phyloP scores from a whole-genome alignment of 2,329 filamentous ascomycete genomes.

The Emmonsiellopsis sp. region DNA sequence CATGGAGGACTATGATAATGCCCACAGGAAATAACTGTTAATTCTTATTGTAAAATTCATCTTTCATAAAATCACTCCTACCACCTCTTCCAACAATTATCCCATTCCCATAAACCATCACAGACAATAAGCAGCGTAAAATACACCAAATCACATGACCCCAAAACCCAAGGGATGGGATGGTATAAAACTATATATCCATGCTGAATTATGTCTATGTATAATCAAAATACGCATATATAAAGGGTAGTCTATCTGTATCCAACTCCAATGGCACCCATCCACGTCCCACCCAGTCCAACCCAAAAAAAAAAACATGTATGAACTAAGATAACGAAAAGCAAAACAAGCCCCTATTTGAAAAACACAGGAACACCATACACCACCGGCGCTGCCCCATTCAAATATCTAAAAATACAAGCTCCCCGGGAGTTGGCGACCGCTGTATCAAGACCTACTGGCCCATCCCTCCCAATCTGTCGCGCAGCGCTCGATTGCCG shows the following conservation, averaged over 20 bases:
- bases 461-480: conserved; percentile 12
- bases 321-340: neutral
- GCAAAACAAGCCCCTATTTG: conserved; percentile 16
- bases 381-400: conserved; percentile 84
- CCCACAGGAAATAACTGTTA: too few species aligned
- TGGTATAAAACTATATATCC: too few species aligned
- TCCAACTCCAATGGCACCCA: neutral
- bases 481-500: neutral
- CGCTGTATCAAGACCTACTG: conserved; percentile 65
- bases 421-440: conserved; percentile 63
- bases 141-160: too few species aligned
- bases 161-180: too few species aligned
- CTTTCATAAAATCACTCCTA: too few species aligned
- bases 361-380: conserved; percentile 93
- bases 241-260: conserved; percentile 2
- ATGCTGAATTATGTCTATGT: too few species aligned
- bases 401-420: conserved; percentile 86
- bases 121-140: too few species aligned
- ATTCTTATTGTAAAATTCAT: too few species aligned
- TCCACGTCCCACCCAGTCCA: neutral
- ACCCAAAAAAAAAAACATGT: neutral
- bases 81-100: too few species aligned
- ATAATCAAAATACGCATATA: too few species aligned
- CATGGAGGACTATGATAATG: too few species aligned
- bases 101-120: too few species aligned